Evolutionary conservation across 345 rosid species (phyloP).

Genomic region (Citrus medica): DNA sequence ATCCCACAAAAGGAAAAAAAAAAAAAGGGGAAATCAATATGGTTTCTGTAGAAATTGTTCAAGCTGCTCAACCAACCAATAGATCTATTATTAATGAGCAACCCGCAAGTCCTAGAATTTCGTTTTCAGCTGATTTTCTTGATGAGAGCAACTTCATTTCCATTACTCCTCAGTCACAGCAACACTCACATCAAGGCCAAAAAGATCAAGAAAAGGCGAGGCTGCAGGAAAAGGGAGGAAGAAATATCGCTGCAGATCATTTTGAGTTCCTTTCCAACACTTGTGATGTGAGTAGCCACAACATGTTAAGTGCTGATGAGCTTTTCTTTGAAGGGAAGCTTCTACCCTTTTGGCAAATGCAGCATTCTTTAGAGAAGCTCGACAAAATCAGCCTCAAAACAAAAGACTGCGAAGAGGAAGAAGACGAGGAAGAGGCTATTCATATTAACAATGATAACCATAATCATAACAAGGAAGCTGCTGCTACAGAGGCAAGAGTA

Average conservation of each 20-base stretch:
- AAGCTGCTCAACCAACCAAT: slow-evolving; percentile 23
- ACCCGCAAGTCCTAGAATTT: slow-evolving; percentile 66
- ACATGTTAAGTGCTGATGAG: slow-evolving; percentile 81
- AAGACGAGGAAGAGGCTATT: slow-evolving; percentile 24
- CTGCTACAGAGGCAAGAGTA: slow-evolving; percentile 26
- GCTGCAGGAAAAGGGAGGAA: slow-evolving; percentile 26
- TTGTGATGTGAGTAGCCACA: slow-evolving; percentile 28
- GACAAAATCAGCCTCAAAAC: slow-evolving; percentile 46
- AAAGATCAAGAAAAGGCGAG: slow-evolving; percentile 25
- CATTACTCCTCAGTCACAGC: slow-evolving; percentile 45
- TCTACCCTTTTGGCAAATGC: slow-evolving; percentile 86
- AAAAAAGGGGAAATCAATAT: slow-evolving; percentile 12
- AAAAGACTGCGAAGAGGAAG: slow-evolving; percentile 28
- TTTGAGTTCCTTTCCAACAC: slow-evolving; percentile 77
- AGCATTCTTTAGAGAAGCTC: slow-evolving; percentile 60
- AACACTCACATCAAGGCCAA: neutral
- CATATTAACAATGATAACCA: neutral
- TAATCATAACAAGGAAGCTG: slow-evolving; percentile 27
- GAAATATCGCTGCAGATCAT: slow-evolving; percentile 25
- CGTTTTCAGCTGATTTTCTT: slow-evolving; percentile 79
- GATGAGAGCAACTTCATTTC: slow-evolving; percentile 64
- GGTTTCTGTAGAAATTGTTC: slow-evolving; percentile 52
- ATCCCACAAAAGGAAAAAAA: neutral
- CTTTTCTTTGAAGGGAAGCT: slow-evolving; percentile 86
- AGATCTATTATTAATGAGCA: slow-evolving; percentile 35